phyloP scores from a whole-genome alignment of 805 yeast species.

The Ogataea dorogensis region DNA sequence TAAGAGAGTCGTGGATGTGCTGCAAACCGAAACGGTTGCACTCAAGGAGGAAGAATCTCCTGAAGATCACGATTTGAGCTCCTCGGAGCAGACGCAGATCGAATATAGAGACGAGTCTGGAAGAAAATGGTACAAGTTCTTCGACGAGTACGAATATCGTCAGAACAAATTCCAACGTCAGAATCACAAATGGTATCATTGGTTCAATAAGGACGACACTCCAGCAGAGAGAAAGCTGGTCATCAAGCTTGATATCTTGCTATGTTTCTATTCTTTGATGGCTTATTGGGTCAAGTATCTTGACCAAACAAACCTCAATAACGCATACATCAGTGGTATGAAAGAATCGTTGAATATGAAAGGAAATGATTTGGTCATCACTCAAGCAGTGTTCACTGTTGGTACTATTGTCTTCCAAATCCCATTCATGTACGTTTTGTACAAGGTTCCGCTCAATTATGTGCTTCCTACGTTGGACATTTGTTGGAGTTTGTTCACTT shows the following conservation, averaged over 20 bases:
- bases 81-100: neutral
- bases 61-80: neutral
- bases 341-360: conserved; percentile 41
- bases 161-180: conserved; percentile 15
- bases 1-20: conserved; percentile 1
- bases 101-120: conserved; percentile 12
- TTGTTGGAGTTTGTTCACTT: conserved; percentile 64
- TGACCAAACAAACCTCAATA: conserved; percentile 53
- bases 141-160: conserved; percentile 61
- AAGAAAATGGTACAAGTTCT: conserved; percentile 46
- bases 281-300: conserved; percentile 69
- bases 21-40: neutral
- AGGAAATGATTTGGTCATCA: conserved; percentile 28
- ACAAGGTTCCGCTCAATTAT: conserved; percentile 51
- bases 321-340: conserved; percentile 69
- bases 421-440: conserved; percentile 40
- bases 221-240: conserved; percentile 46
- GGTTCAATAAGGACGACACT: conserved; percentile 50
- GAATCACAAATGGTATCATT: conserved; percentile 47
- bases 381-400: conserved; percentile 30
- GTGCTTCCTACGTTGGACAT: conserved; percentile 56
- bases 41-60: neutral
- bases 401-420: conserved; percentile 58
- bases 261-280: conserved; percentile 52
- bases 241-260: conserved; percentile 50